Evolutionary conservation across 306 rosid species (phyloP).

Genomic region (Purshia tridentata): DNA sequence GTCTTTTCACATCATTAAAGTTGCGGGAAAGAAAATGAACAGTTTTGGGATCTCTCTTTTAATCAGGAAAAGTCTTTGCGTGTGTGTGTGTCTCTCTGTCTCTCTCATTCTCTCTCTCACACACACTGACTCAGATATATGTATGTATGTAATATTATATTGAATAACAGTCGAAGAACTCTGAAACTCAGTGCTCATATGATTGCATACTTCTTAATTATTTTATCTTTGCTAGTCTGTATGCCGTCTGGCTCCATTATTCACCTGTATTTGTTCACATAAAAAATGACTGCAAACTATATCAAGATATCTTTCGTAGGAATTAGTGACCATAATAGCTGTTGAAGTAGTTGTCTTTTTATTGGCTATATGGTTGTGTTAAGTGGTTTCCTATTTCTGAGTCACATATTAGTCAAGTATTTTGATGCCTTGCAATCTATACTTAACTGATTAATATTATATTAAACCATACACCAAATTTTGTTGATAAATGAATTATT

Average conservation of each 20-base stretch:
- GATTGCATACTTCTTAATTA: no score
- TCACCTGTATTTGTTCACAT: background rate
- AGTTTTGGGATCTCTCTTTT: background rate
- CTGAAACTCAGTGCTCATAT: background rate
- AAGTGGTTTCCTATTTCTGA: background rate
- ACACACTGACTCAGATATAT: background rate
- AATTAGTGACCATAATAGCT: background rate
- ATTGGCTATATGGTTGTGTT: background rate
- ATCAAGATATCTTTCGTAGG: background rate
- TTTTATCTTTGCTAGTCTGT: no score
- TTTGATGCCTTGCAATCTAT: background rate
- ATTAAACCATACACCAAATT: background rate
- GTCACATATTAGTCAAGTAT: background rate
- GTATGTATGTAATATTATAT: no score
- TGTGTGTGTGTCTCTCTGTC: background rate
- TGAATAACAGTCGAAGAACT: background rate
- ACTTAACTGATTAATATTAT: background rate
- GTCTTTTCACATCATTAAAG: background rate
- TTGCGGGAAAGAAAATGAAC: background rate
- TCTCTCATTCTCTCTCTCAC: background rate
- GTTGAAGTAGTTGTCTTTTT: slow-evolving; percentile 3
- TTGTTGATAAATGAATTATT: background rate
- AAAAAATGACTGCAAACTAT: background rate
- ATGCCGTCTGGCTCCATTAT: background rate
- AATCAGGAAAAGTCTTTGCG: background rate